These are phyloP conservation scores for Sporobolomyces pararoseus DNA, from an alignment of 768 basidiomycete species.

Conservation along the genomic window DNA sequence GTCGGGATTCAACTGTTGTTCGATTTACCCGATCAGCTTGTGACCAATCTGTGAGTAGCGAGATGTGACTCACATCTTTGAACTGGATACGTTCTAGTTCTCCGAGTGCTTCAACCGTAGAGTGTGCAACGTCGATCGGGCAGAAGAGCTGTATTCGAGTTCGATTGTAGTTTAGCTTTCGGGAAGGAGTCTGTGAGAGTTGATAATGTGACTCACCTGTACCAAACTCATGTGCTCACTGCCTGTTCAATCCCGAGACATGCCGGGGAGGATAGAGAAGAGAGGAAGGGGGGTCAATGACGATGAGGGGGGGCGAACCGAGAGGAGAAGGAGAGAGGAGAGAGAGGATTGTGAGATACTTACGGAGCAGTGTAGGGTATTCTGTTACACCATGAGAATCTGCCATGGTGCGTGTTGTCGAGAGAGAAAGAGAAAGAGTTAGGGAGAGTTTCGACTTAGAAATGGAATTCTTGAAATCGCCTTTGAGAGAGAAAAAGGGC, in stretches of 20 bases:
- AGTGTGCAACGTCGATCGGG: slow-evolving; percentile 94
- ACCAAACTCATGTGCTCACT: slow-evolving; percentile 42
- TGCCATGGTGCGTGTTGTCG: not conserved
- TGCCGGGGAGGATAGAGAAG: slow-evolving; percentile 1
- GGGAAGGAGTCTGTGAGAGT: not conserved
- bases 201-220: no score
- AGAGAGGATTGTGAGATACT: no score
- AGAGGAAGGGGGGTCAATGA: not conserved
- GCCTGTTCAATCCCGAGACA: slow-evolving; percentile 6
- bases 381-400: slow-evolving; percentile 20
- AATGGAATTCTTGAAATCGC: not conserved
- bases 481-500: not conserved
- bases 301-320: not conserved
- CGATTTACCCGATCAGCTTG: no score
- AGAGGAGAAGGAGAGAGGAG: not conserved
- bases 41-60: no score
- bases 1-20: slow-evolving; percentile 74
- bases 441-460: not conserved
- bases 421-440: not conserved
- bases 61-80: slow-evolving; percentile 81
- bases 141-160: slow-evolving; percentile 90
- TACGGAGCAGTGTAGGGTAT: slow-evolving; percentile 40
- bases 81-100: slow-evolving; percentile 95
- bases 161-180: no score
- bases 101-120: slow-evolving; percentile 89